These are phyloP conservation scores for Mucor velutinosus DNA, from an alignment of 371 early-diverging fungal species.

Conservation along the genomic window DNA sequence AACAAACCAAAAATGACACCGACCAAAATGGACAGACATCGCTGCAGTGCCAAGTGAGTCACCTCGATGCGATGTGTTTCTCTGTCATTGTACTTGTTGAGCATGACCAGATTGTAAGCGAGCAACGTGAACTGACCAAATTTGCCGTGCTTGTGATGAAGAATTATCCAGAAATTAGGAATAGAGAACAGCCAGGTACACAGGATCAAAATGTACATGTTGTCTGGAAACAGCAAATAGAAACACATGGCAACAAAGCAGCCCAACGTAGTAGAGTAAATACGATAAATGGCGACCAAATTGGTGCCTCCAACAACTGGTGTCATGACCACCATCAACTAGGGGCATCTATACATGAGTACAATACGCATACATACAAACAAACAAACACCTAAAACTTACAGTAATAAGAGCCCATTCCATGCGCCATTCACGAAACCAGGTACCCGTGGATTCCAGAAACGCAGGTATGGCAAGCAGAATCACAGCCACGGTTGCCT, in stretches of 20 bases:
- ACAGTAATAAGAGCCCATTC: conserved; percentile 84
- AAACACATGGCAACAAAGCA: conserved; percentile 60
- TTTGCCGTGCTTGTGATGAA: conserved; percentile 67
- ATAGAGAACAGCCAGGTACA: conserved; percentile 67
- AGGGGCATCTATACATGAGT: neutral
- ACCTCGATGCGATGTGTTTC: conserved; percentile 67
- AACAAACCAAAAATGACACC: conserved; percentile 68
- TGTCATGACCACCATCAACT: conserved; percentile 73
- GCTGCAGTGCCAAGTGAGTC: conserved; percentile 60
- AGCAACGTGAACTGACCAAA: conserved; percentile 78
- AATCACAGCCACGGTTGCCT: conserved; percentile 65
- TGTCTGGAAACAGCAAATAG: conserved; percentile 55
- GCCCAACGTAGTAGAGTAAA: conserved; percentile 72
- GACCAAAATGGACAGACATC: conserved; percentile 69
- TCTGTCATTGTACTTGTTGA: conserved; percentile 69
- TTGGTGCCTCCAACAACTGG: conserved; percentile 86
- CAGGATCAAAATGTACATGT: conserved; percentile 48
- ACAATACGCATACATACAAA: neutral
- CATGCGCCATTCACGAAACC: conserved; percentile 66
- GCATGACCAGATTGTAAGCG: conserved; percentile 75
- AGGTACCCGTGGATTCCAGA: conserved; percentile 56
- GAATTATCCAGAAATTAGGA: conserved; percentile 68
- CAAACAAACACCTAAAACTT: neutral
- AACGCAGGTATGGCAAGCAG: conserved; percentile 70
- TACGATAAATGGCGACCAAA: conserved; percentile 68